Evolutionary conservation across 257 asterid species (phyloP).

Genomic region (Rehmannia glutinosa): DNA sequence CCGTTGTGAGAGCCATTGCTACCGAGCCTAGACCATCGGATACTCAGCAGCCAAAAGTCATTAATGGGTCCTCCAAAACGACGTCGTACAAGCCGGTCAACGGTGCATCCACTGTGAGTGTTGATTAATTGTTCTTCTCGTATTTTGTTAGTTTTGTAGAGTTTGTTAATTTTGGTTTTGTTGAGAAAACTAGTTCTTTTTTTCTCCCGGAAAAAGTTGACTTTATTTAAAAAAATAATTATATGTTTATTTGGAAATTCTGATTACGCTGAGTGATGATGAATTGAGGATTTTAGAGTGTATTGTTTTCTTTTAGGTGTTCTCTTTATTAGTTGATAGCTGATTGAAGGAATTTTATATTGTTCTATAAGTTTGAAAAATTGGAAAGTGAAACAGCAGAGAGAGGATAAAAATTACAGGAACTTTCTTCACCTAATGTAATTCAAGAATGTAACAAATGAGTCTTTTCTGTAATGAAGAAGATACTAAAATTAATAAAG

Average conservation of each 20-base stretch:
- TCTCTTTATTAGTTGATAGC: background rate
- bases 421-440: background rate
- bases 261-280: background rate
- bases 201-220: too few species aligned
- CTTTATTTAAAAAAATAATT: background rate
- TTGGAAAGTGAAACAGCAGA: constrained; percentile 9
- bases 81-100: constrained; percentile 53
- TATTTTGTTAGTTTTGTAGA: background rate
- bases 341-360: constrained; percentile 3
- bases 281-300: background rate
- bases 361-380: background rate
- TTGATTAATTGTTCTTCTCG: background rate
- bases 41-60: constrained; percentile 30
- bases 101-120: constrained; percentile 65
- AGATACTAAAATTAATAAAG: background rate
- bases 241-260: background rate
- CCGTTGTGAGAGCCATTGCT: constrained; percentile 68
- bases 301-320: background rate
- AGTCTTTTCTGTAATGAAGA: background rate
- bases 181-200: background rate
- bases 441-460: background rate
- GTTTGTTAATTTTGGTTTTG: background rate
- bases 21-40: constrained; percentile 78
- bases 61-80: constrained; percentile 41
- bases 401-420: background rate